phyloP scores from a whole-genome alignment of 306 rosid species.

The Inga oerstediana region DNA sequence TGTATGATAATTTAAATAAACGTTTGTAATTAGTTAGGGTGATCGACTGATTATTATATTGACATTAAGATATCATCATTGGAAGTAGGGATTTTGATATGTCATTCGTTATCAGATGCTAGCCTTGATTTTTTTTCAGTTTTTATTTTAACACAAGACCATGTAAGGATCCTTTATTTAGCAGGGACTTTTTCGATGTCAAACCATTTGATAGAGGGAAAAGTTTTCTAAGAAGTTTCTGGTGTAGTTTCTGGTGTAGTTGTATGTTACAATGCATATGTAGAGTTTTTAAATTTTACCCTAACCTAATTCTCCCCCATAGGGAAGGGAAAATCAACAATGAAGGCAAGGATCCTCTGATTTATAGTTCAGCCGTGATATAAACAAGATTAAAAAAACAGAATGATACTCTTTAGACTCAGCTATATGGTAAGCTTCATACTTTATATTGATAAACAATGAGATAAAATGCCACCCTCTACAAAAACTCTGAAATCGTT shows the following conservation, averaged over 20 bases:
- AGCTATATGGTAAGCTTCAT: slow-evolving; percentile 1
- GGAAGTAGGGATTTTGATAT: neutral
- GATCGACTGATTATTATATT: no score
- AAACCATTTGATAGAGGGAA: neutral
- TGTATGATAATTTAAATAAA: no score
- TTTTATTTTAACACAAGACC: neutral
- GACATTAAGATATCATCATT: no score
- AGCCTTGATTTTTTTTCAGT: neutral
- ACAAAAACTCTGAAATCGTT: neutral
- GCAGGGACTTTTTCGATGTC: neutral
- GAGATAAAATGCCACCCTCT: neutral
- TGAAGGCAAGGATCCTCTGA: neutral
- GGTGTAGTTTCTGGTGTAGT: neutral
- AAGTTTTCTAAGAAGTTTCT: neutral
- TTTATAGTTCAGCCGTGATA: slow-evolving; percentile 2
- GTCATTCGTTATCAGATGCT: neutral
- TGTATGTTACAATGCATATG: neutral
- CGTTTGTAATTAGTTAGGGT: no score
- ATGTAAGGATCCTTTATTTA: neutral
- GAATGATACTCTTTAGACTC: slow-evolving; percentile 5
- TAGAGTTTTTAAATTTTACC: no score
- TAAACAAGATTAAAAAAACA: neutral
- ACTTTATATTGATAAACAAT: neutral
- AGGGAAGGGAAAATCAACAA: no score
- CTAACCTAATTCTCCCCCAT: no score